A percentile compares a stretch with the other conserved stretches of the same genome.
phyloP scores from a whole-genome alignment of 169 alveolate genomes.

The Plasmodium chabaudi region DNA sequence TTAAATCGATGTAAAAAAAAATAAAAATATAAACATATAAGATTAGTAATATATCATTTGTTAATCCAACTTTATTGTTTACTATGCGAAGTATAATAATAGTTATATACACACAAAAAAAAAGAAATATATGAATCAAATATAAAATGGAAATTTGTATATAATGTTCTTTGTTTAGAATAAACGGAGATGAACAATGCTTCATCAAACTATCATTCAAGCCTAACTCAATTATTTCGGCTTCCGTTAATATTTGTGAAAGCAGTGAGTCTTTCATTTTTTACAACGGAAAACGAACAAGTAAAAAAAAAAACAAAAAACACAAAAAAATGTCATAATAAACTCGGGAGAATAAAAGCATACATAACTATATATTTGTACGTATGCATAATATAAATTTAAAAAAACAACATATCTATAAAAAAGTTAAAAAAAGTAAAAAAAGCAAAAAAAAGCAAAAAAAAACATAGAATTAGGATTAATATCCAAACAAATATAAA shows the following conservation, averaged over 20 bases:
- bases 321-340: neutral
- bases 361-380: too few relatives aligned
- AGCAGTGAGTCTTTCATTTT: conserved; percentile 35
- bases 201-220: conserved; percentile 37
- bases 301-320: neutral
- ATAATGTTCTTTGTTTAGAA: conserved; percentile 33
- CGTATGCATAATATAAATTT: too few relatives aligned
- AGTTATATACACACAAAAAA: conserved; percentile 54
- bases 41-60: conserved; percentile 17
- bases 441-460: too few relatives aligned
- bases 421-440: too few relatives aligned
- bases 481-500: too few relatives aligned
- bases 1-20: conserved; percentile 44
- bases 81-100: conserved; percentile 4
- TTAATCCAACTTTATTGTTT: conserved; percentile 5
- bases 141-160: conserved; percentile 34
- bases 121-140: conserved; percentile 31
- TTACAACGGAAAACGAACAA: neutral
- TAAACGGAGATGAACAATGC: conserved; percentile 55
- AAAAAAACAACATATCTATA: too few relatives aligned
- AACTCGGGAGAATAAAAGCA: too few relatives aligned
- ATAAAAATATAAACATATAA: conserved; percentile 36
- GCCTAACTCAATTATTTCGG: conserved; percentile 64
- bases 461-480: too few relatives aligned
- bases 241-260: conserved; percentile 59